Evolutionary conservation across 2,329 filamentous ascomycete genomes (phyloP).

Genomic region (Neofusicoccum laricinum): DNA sequence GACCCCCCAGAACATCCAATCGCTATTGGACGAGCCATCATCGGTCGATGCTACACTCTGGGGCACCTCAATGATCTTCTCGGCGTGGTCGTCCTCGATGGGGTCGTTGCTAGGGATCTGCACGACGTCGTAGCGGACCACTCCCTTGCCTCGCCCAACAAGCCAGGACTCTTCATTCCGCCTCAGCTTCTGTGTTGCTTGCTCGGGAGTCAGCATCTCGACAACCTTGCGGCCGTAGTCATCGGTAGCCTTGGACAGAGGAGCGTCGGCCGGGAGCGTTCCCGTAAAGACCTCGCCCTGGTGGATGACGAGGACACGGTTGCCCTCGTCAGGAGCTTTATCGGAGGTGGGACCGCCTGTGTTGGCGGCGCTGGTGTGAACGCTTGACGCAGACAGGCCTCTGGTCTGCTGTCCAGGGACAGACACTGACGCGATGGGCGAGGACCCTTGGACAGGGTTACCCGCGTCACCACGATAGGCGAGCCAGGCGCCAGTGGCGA

Average conservation of each 20-base stretch:
- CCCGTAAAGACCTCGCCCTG: slow-evolving; percentile 88
- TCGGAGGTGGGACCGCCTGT: slow-evolving; percentile 25
- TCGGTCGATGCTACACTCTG: slow-evolving; percentile 55
- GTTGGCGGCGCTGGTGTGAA: slow-evolving; percentile 21
- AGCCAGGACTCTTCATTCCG: slow-evolving; percentile 89
- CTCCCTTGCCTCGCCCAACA: slow-evolving; percentile 83
- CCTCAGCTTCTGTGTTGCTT: slow-evolving; percentile 85
- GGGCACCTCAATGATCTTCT: slow-evolving; percentile 94
- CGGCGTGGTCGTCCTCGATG: slow-evolving; percentile 96
- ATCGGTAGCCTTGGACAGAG: slow-evolving; percentile 83
- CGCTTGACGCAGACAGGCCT: slow-evolving; percentile 29
- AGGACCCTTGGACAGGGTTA: slow-evolving; percentile 13
- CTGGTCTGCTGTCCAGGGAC: slow-evolving; percentile 27
- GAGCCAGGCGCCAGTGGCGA: slow-evolving; percentile 75
- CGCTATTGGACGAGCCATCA: slow-evolving; percentile 60
- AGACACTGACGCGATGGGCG: slow-evolving; percentile 20
- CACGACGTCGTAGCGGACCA: slow-evolving; percentile 90
- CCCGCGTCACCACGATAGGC: slow-evolving; percentile 53
- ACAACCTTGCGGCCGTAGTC: slow-evolving; percentile 81
- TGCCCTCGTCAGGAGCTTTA: slow-evolving; percentile 52
- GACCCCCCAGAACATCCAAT: slow-evolving; percentile 99
- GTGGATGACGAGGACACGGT: slow-evolving; percentile 77
- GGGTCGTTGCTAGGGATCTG: slow-evolving; percentile 96
- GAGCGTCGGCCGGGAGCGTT: slow-evolving; percentile 78
- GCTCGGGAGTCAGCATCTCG: slow-evolving; percentile 94